phyloP scores from a whole-genome alignment of 192 early-diverging fungal genomes.

The Coemansia sp. region DNA sequence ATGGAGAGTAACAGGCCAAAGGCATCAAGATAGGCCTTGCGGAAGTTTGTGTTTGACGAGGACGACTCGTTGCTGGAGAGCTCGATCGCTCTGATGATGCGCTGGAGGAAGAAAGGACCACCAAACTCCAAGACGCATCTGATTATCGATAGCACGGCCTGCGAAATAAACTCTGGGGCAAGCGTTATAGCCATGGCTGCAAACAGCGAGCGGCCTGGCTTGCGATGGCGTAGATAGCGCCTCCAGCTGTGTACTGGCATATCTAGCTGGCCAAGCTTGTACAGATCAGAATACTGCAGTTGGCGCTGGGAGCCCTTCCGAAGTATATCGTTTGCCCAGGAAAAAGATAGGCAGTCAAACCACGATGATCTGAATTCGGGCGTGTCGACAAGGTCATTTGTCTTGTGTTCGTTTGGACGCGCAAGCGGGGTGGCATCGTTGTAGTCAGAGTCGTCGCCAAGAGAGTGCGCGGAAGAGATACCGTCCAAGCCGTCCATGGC shows the following conservation, averaged over 20 bases:
- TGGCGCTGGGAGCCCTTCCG: conserved; percentile 52
- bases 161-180: conserved; percentile 46
- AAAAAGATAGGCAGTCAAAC: conserved; percentile 51
- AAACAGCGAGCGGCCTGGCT: conserved; percentile 33
- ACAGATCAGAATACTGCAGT: conserved; percentile 65
- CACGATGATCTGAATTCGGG: conserved; percentile 33
- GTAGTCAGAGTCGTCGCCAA: background rate
- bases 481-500: background rate
- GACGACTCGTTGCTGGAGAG: conserved; percentile 5
- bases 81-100: conserved; percentile 60
- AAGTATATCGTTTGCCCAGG: conserved; percentile 63
- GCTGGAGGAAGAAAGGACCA: conserved; percentile 61
- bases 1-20: conserved; percentile 61
- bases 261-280: conserved; percentile 55
- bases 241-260: conserved; percentile 46
- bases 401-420: conserved; percentile 11
- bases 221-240: conserved; percentile 25
- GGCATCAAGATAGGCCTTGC: conserved; percentile 59
- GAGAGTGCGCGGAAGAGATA: background rate
- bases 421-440: conserved; percentile 27
- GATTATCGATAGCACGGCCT: conserved; percentile 31
- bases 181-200: conserved; percentile 39
- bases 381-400: conserved; percentile 23
- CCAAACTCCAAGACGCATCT: conserved; percentile 46
- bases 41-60: conserved; percentile 3